These are phyloP conservation scores for Bimuria novae-zelandiae DNA, from an alignment of 2,329 filamentous ascomycete species.

Conservation along the genomic window DNA sequence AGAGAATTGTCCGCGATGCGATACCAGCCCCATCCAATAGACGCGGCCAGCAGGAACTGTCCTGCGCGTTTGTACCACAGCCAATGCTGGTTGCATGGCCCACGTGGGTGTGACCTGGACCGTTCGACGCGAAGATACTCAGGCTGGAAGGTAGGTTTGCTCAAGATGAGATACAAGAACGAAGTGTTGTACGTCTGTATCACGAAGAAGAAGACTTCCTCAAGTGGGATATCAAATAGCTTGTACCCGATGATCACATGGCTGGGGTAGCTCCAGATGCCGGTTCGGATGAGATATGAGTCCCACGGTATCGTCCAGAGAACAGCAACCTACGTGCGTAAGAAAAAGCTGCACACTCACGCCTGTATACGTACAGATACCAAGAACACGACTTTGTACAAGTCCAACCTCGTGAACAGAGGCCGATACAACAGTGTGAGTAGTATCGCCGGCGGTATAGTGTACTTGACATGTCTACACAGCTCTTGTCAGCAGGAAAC, in stretches of 20 bases:
- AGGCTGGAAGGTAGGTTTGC: conserved; percentile 65
- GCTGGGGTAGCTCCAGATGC: conserved; percentile 73
- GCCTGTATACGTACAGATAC: conserved; percentile 50
- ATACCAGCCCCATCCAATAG: conserved; percentile 52
- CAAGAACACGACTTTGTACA: conserved; percentile 66
- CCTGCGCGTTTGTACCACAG: conserved; percentile 53
- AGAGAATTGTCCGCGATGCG: conserved; percentile 53
- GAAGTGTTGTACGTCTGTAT: conserved; percentile 77
- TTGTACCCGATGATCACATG: conserved; percentile 67
- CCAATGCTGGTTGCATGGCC: conserved; percentile 39
- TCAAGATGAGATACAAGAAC: conserved; percentile 69
- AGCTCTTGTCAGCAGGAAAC: not conserved
- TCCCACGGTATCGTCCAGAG: conserved; percentile 75
- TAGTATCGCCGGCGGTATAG: conserved; percentile 64
- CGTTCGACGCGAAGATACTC: conserved; percentile 54
- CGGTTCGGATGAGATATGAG: conserved; percentile 70
- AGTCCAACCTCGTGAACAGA: conserved; percentile 64
- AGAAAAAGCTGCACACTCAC: conserved; percentile 17
- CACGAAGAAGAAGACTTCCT: conserved; percentile 78
- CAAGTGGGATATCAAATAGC: conserved; percentile 67
- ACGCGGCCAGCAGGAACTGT: conserved; percentile 54
- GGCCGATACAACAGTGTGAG: conserved; percentile 65
- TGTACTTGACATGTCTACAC: conserved; percentile 67
- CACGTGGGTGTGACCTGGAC: conserved; percentile 22
- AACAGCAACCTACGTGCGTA: conserved; percentile 61